phyloP scores from a whole-genome alignment of 805 yeast genomes.

The Barnettozyma pratensis region DNA sequence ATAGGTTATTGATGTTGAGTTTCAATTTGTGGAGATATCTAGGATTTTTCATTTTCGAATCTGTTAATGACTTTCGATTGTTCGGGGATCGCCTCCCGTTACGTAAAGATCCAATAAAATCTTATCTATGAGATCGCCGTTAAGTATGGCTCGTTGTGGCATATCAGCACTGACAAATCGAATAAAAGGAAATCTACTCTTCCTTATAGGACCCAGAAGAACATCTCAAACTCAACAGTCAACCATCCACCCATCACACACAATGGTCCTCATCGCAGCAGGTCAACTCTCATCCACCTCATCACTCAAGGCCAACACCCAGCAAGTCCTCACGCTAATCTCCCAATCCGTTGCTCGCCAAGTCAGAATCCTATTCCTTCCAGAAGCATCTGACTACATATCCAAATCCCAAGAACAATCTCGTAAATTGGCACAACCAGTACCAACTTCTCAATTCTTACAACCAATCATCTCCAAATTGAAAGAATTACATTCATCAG shows the following conservation, averaged over 20 bases:
- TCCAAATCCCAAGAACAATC: constrained; percentile 50
- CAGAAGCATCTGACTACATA: constrained; percentile 91
- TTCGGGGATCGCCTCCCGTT: not conserved
- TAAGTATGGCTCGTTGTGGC: too few relatives aligned
- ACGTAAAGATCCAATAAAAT: too few relatives aligned
- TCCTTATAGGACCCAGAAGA: too few relatives aligned
- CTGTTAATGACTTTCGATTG: too few relatives aligned
- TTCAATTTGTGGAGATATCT: too few relatives aligned
- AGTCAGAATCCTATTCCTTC: constrained; percentile 72
- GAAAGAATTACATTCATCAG: constrained; percentile 30
- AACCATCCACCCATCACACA: not conserved
- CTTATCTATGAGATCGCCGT: too few relatives aligned
- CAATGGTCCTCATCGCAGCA: constrained; percentile 67
- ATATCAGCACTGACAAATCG: too few relatives aligned
- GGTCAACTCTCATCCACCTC: constrained; percentile 83
- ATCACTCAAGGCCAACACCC: constrained; percentile 53
- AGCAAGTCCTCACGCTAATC: constrained; percentile 53
- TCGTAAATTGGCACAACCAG: constrained; percentile 48
- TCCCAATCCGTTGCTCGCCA: constrained; percentile 54
- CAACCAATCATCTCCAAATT: constrained; percentile 43
- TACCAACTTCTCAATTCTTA: constrained; percentile 37
- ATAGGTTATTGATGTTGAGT: not conserved
- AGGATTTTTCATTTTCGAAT: not conserved
- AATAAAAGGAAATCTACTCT: not conserved
- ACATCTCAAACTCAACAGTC: not conserved